phyloP scores from a whole-genome alignment of 108 stramenopile species.

The Skeletonema costatum region DNA sequence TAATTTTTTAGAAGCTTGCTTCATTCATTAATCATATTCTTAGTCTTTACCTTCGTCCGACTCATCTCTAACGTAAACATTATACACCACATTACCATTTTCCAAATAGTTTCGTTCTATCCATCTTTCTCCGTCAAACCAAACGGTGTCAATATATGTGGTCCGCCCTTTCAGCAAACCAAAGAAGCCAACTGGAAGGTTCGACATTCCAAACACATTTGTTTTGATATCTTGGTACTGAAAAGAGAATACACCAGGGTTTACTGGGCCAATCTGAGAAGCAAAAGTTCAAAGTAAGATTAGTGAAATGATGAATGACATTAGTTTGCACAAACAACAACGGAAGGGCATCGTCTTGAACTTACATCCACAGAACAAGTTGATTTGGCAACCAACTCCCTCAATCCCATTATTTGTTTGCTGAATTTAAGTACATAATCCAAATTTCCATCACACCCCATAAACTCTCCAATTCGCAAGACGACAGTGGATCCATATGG shows the following conservation, averaged over 20 bases:
- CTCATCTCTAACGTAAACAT: constrained; percentile 43
- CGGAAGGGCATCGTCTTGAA: background rate
- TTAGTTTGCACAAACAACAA: background rate
- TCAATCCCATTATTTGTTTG: constrained; percentile 63
- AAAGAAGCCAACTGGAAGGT: constrained; percentile 69
- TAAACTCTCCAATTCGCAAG: constrained; percentile 51
- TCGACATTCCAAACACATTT: constrained; percentile 68
- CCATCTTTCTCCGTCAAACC: constrained; percentile 75
- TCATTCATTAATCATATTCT: background rate
- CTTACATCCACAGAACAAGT: constrained; percentile 67
- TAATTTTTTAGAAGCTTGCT: background rate
- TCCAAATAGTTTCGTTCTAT: constrained; percentile 61
- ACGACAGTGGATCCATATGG: constrained; percentile 63
- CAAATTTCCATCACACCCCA: constrained; percentile 42
- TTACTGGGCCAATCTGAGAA: constrained; percentile 46
- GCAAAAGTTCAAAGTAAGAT: background rate
- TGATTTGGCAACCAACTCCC: constrained; percentile 58
- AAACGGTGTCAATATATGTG: constrained; percentile 61
- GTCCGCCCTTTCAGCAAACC: constrained; percentile 71
- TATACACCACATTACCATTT: constrained; percentile 35
- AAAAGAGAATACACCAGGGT: constrained; percentile 65
- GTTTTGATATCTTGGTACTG: constrained; percentile 71
- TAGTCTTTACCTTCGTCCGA: constrained; percentile 20
- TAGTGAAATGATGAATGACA: background rate
- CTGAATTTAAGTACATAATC: constrained; percentile 71